phyloP scores from a whole-genome alignment of 1,139 yeast genomes.

The Nakaseomyces delphensis region DNA sequence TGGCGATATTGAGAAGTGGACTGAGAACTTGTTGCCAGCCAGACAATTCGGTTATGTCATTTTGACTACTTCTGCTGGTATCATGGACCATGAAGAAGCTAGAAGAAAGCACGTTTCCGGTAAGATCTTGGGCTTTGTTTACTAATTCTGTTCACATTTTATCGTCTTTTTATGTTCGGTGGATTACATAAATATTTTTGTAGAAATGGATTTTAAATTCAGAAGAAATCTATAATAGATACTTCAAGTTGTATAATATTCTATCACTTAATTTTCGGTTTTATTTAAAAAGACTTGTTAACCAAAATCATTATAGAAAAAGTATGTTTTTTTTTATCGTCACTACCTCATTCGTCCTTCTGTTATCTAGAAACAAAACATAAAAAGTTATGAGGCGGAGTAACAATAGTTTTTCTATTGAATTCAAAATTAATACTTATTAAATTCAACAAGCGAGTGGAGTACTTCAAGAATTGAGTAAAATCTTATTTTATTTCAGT shows the following conservation, averaged over 20 bases:
- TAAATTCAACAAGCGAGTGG: too few relatives aligned
- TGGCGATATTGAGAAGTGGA: constrained; percentile 94
- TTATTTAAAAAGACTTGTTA: too few relatives aligned
- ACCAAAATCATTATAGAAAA: too few relatives aligned
- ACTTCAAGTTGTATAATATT: constrained; percentile 8
- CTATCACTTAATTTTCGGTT: background rate
- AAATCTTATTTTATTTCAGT: too few relatives aligned
- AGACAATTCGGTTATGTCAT: constrained; percentile 97
- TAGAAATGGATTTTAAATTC: background rate
- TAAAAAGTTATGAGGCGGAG: too few relatives aligned
- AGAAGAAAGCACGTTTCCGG: constrained; percentile 99
- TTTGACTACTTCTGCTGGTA: constrained; percentile 98
- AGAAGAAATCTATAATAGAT: background rate
- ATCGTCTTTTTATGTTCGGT: background rate
- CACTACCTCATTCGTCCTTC: too few relatives aligned
- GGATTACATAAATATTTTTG: background rate
- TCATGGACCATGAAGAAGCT: constrained; percentile 99
- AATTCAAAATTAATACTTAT: too few relatives aligned
- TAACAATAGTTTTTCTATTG: too few relatives aligned
- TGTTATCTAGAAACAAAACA: too few relatives aligned
- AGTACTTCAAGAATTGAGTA: too few relatives aligned
- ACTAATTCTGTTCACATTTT: constrained; percentile 38
- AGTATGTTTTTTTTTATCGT: too few relatives aligned
- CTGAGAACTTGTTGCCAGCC: constrained; percentile 93
- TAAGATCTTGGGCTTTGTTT: constrained; percentile 92